Conservation (phyloP, 768 basidiomycete species). For the Asterophora parasitica region DNA sequence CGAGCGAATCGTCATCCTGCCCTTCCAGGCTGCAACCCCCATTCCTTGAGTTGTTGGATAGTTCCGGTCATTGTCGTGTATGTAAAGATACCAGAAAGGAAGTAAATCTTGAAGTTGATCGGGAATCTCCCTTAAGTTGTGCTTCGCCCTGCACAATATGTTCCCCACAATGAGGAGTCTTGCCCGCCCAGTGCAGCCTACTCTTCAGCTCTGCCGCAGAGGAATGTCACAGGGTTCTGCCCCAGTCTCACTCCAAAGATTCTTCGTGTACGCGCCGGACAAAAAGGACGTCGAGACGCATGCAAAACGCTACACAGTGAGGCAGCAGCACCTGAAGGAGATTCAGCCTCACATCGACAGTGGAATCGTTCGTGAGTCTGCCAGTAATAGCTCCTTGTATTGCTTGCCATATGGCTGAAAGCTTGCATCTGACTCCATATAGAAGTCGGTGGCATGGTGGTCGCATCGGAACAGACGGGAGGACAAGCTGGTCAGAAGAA, state of each 20-base stretch:
- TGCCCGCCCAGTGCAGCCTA: neutral
- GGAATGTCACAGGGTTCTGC: slow-evolving; percentile 6
- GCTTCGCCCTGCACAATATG: neutral
- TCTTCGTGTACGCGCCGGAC: slow-evolving; percentile 56
- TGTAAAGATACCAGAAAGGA: neutral
- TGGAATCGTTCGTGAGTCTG: slow-evolving; percentile 37
- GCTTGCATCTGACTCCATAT: neutral
- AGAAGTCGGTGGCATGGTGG: slow-evolving; percentile 49
- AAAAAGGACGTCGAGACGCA: slow-evolving; percentile 38
- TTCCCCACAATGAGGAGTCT: slow-evolving; percentile 4
- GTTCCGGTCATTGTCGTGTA: neutral
- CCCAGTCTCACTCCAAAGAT: slow-evolving; percentile 24
- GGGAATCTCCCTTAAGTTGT: neutral
- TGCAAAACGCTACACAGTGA: slow-evolving; percentile 40
- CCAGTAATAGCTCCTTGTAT: neutral
- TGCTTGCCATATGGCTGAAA: slow-evolving; percentile 2
- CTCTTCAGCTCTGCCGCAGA: neutral
- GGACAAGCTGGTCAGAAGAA: slow-evolving; percentile 31
- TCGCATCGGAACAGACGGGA: slow-evolving; percentile 40
- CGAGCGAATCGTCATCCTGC: slow-evolving; percentile 46
- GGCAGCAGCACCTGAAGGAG: slow-evolving; percentile 38
- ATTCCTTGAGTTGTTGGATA: slow-evolving; percentile 18
- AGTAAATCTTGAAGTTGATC: neutral
- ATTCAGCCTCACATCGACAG: slow-evolving; percentile 32
- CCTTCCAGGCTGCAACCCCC: slow-evolving; percentile 36